A percentile compares a stretch with the other conserved stretches of the same genome.
These are phyloP conservation scores for Excoecaria agallocha DNA, from an alignment of 345 rosid species.

Conservation along the genomic window DNA sequence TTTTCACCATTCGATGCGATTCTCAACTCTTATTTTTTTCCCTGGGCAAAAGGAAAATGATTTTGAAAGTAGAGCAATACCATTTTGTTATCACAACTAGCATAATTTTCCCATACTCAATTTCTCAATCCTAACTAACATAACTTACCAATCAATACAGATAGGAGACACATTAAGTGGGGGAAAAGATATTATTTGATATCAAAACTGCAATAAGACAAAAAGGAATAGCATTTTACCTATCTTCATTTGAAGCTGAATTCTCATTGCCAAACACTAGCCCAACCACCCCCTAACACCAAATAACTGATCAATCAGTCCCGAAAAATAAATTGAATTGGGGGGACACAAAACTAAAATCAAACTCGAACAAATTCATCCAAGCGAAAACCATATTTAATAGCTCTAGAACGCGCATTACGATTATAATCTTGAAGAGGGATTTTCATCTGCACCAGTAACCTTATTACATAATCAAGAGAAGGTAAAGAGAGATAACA, in stretches of 20 bases:
- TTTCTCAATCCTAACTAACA: slow-evolving; percentile 7
- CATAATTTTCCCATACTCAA: background rate
- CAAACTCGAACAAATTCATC: background rate
- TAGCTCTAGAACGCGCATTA: background rate
- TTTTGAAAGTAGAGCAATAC: background rate
- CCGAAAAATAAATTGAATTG: background rate
- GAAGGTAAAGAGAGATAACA: background rate
- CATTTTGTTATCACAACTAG: background rate
- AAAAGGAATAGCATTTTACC: slow-evolving; percentile 39
- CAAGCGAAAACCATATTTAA: too few species aligned
- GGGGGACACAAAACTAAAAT: background rate
- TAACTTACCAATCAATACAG: background rate
- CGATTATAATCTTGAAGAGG: too few species aligned
- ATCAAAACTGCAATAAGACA: background rate
- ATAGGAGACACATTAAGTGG: background rate
- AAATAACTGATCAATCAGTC: background rate
- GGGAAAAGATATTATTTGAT: background rate
- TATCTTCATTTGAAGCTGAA: slow-evolving; percentile 68
- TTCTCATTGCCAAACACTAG: slow-evolving; percentile 86
- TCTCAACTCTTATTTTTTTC: background rate
- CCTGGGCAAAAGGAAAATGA: background rate
- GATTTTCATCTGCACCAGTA: background rate
- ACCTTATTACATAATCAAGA: background rate
- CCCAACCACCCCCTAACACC: slow-evolving; percentile 82
- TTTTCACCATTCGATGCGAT: background rate